A percentile compares a stretch with the other conserved stretches of the same genome.
Evolutionary conservation across 2,329 filamentous ascomycete species (phyloP).

Genomic region (Rhinocladiella similis): DNA sequence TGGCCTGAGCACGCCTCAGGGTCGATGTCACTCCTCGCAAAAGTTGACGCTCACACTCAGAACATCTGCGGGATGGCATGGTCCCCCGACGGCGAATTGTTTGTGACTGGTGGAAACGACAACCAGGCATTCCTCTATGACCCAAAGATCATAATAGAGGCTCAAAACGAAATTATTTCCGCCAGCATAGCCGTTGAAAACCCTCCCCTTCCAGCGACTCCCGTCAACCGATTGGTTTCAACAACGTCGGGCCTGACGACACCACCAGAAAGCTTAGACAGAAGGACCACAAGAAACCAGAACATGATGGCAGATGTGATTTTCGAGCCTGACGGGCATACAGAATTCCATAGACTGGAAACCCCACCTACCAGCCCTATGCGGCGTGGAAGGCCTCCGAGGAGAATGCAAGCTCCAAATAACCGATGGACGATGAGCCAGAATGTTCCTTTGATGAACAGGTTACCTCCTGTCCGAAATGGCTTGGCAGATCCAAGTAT

Average conservation of each 20-base stretch:
- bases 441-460: background rate
- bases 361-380: background rate
- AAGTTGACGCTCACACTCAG: slow-evolving; percentile 76
- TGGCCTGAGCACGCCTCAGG: slow-evolving; percentile 64
- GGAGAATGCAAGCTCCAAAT: background rate
- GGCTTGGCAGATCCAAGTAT: slow-evolving; percentile 23
- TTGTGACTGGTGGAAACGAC: slow-evolving; percentile 91
- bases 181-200: slow-evolving; percentile 6
- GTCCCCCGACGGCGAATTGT: slow-evolving; percentile 72
- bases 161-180: slow-evolving; percentile 4
- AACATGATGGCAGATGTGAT: background rate
- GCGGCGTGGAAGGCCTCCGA: background rate
- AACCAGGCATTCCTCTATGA: slow-evolving; percentile 84
- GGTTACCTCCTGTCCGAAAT: slow-evolving; percentile 15
- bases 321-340: background rate
- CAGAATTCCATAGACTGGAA: background rate
- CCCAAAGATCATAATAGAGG: slow-evolving; percentile 56
- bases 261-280: background rate
- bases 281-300: background rate
- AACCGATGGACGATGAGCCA: background rate
- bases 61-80: slow-evolving; percentile 93
- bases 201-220: background rate
- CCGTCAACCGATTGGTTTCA: background rate
- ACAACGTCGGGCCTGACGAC: background rate
- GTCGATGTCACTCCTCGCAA: slow-evolving; percentile 72